Base-by-base conservation (phyloP, 805 yeast genomes). In the Blastobotrys mokoenaii region DNA sequence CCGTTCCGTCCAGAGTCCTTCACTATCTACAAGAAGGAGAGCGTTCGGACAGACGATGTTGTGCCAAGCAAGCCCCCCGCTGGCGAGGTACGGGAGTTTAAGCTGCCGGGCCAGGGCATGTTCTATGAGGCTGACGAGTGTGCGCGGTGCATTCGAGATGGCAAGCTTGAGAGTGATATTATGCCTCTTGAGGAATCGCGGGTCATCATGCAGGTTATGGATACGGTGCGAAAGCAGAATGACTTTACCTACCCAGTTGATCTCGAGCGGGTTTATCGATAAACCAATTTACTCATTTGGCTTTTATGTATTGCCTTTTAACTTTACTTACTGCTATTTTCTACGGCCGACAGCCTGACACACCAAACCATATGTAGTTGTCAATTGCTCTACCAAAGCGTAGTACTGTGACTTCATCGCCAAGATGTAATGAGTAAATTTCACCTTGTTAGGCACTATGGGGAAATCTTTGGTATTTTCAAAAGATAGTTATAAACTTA, bases 111-210 rank as follows among this genome's bases (percentile, higher is more conserved):
- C 38, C 57, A 63, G 40, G 83, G 83, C 0, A 71, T 76, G 56
- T 72, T 72, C 52, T 71, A 70, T 57, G 82, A 77, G 60, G 80
- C 80, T 1, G 71, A 75, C 52, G 78, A 74, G 3, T 70, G 69
- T 27, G 80, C 77, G 2, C 58, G 65, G 40, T 74, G 70, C 44
- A 61, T 77, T 35, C 44, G 55, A 4, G 61, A 57, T 12, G 76
- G 76, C 10, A 63, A 60, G 44, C 52, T 57, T 12, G 65, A 68
- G 49, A 67, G 68, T 47, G 58, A 52, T 15, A 39, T 57, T 2
- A 59, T 68, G 56, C 71, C 79, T 2, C 66, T 64, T 56, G 66
- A 56, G 3, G 82, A 78, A 59, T 66, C 75, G 29, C 51, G 72
- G 33, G 55, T 68, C 41, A 70, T 76, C 34, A 69, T 74, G 73